Evolutionary conservation across 2,329 filamentous ascomycete species (phyloP), one percentile per base, ranked within the genome.

Genomic region (Cladosporium sp.): DNA sequence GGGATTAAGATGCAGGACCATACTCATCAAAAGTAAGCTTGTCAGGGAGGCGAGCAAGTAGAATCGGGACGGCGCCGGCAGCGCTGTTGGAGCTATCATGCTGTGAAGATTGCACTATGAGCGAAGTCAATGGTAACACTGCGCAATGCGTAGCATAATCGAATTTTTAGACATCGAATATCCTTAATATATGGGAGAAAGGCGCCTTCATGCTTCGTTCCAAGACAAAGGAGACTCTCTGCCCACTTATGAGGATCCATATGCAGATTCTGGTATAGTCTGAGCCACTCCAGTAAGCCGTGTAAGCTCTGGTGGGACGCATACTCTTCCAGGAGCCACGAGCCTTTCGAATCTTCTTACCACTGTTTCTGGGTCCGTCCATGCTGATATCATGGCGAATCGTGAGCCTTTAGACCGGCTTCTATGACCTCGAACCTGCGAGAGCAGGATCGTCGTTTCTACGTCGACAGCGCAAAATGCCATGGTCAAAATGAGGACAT

Each of bases 221-320:
- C 25, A 28, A 26, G 16, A 28, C 16, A 28, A 30, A 21, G 26
- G 21, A 54, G 51, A 54, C 51, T 32, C 18, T 14, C 51, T 14
- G 28, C 28, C 51, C 51, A 32, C 51, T 32, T 21, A 32, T 30
- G 18, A 3, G 28, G 18, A n/a, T 21, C 2, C 5, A 54, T 21
- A 8, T 32, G 30, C 26, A 54, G 51, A 14, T 30, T 32, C 51
- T 54, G 51, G 51, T 13, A 30, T 54, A 21, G 51, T 30, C 51
- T 11, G n/a, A 32, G 51, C 51, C 51, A 54, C 51, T 10, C n/a
- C 51, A 54, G 51, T 30, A 32, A 53, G 49, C 49, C 28, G 49
- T 32, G 49, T 53, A 26, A 54, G 51, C 51, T 28, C 51, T 30
- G 51, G 51, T 54, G 51, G 51, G 51, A 54, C 51, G 28, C 18